phyloP scores from a whole-genome alignment of 768 basidiomycete genomes.

The Leccinum broughii region DNA sequence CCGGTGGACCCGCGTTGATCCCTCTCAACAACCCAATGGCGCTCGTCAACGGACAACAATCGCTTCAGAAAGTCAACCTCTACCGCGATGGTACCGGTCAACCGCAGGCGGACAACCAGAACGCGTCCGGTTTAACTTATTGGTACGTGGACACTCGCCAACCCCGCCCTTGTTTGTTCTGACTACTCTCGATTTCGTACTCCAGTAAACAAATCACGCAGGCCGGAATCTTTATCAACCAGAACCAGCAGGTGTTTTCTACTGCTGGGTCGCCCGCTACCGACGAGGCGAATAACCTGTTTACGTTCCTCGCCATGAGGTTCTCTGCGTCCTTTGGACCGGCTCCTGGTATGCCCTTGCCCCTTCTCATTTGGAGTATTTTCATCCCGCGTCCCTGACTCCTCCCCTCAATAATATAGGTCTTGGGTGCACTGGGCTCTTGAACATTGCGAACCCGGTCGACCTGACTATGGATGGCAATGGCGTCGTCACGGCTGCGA shows the following conservation, averaged over 20 bases:
- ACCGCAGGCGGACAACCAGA: conserved; percentile 23
- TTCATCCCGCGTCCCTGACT: not conserved
- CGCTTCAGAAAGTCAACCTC: conserved; percentile 29
- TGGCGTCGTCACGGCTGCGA: conserved; percentile 28
- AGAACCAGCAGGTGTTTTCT: conserved; percentile 23
- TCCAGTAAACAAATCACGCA: conserved; percentile 25
- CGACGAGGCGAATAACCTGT: conserved; percentile 21
- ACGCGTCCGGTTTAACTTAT: conserved; percentile 24
- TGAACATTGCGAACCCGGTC: conserved; percentile 27
- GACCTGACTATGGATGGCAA: conserved; percentile 27
- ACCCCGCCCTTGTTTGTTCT: not conserved
- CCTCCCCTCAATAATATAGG: conserved; percentile 8
- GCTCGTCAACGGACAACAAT: conserved; percentile 24
- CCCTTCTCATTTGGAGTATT: not conserved
- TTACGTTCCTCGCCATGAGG: conserved; percentile 33
- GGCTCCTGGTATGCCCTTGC: conserved; percentile 19
- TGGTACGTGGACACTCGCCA: conserved; percentile 14
- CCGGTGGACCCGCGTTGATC: conserved; percentile 24
- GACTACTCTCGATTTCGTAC: not conserved
- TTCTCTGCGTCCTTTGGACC: conserved; percentile 28
- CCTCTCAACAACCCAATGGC: conserved; percentile 31
- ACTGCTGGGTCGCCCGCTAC: conserved; percentile 24
- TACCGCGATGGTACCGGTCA: conserved; percentile 31
- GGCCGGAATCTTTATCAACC: conserved; percentile 24
- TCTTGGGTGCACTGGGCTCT: conserved; percentile 21